Base-by-base conservation (phyloP, 2,329 filamentous ascomycete genomes). In the Aotearoamyces nothofagi region DNA sequence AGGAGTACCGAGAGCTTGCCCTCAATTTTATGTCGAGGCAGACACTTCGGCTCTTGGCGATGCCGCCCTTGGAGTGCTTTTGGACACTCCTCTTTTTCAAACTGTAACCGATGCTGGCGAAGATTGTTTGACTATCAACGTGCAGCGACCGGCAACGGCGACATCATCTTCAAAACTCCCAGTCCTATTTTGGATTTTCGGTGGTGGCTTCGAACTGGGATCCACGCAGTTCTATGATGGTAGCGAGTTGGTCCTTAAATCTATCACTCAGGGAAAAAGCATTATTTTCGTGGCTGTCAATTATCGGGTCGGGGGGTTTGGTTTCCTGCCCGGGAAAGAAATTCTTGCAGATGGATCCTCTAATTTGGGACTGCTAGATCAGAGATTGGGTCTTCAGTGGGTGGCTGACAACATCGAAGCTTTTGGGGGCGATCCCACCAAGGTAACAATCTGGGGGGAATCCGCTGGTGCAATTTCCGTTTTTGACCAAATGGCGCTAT, bases 381-480 rank as follows among this genome's bases (percentile, higher is more conserved):
- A 86, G 42, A 62, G 77, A 17, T 60, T 78, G 38, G 79, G 67
- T 0, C 57, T 87, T 5, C 55, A 84, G 46, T 87, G 80, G 80
- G 67, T 81, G 1, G 70, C 76, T 5, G 77, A 82, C 41, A 82
- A 86, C 39, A 82, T 87, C 32, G 70, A 57, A 1, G 61, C 69
- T 0, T 92, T 90, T 45, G 82, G 82, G 7, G 82, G 82, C 9
- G 79, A 87, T 46, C 74, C 78, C 0, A 57, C 60, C n/a, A 78
- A 78, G 47, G 78, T 86, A 5, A 86, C 78, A 0, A 75, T 87
- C 34, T 83, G 75, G 74, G 80, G 80, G 15, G 73, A 86, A 46
- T 44, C 40, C 5, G 74, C 77, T 0, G 75, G 76, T 1, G 57
- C 70, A 9, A 82, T 84, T 36, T 83, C 77, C 0, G 77, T 81